Base-by-base conservation (phyloP, 345 rosid species). In the Bretschneidera sinensis region DNA sequence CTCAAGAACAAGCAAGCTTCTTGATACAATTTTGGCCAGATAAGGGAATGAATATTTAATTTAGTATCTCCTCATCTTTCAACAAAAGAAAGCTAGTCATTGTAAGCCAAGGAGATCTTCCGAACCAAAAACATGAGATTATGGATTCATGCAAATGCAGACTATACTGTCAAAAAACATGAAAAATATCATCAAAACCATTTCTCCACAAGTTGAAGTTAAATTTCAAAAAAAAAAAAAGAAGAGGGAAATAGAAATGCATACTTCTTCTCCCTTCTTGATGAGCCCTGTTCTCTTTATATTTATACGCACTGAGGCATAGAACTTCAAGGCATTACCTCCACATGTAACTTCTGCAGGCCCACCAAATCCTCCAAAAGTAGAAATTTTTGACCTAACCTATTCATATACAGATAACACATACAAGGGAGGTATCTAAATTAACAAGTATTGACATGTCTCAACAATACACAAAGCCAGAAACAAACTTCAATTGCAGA, bases 321-420 rank as follows among this genome's bases (percentile, higher is more conserved):
- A 91, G 67, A 95, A 91, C 81, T 95, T 95, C 70, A 95, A 67
- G 65, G 99, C 99, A 81, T 95, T 95, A 57, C 99, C 97, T 25
- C 99, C 99, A 60, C 98, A 95, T 0, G 99, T 95, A 66, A 95
- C 98, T 81, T 95, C 99, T 35, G 83, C 63, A 23, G 98, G 98
- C 23, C 95, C 96, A 45, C 96, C 96, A 75, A 86, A 95, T 62
- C 97, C 94, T 57, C 85, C 95, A 74, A 85, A 95, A 17, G 99
- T 95, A 53, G 86, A 71, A 21, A 95, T 82, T 76, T 95, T 95
- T 60, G 99, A 67, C 69, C 99, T 83, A 59, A 91, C 95, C 97
- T 95, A n/a, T n/a, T n/a, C n/a, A 64, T 23, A 68, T 9, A 54
- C 17, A 55, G 15, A 68, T 45, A 34, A 48, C 25, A 56, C 17